Evolutionary conservation across 176 grass and related monocot species (phyloP).

Genomic region (Carex littledalei): DNA sequence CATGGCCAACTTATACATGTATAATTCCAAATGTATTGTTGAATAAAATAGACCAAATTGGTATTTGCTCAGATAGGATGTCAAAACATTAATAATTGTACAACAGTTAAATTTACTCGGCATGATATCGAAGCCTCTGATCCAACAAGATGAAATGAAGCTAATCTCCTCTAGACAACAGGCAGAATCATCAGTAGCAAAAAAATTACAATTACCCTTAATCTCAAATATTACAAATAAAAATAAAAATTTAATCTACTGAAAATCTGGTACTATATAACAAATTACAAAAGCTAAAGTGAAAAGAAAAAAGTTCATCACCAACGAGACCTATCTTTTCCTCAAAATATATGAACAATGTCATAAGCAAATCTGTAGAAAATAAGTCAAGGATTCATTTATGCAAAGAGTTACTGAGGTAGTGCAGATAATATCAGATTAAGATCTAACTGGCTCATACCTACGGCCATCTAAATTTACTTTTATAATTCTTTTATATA

Average conservation of each 20-base stretch:
- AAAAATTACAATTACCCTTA: conserved; percentile 10
- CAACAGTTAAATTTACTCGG: neutral
- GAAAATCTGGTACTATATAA: neutral
- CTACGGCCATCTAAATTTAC: neutral
- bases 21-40: neutral
- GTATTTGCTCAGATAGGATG: neutral
- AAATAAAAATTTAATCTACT: neutral
- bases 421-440: neutral
- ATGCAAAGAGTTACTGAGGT: neutral
- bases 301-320: neutral
- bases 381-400: conserved; percentile 53
- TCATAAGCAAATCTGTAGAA: conserved; percentile 74
- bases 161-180: neutral
- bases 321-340: neutral
- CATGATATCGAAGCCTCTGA: neutral
- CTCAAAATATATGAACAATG: conserved; percentile 85
- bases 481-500: neutral
- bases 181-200: neutral
- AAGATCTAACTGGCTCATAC: neutral
- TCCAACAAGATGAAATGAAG: neutral
- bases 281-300: conserved; percentile 2
- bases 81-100: neutral
- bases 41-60: neutral
- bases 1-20: neutral
- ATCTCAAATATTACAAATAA: neutral